phyloP scores from a whole-genome alignment of 306 rosid genomes.

The Rosa persica region DNA sequence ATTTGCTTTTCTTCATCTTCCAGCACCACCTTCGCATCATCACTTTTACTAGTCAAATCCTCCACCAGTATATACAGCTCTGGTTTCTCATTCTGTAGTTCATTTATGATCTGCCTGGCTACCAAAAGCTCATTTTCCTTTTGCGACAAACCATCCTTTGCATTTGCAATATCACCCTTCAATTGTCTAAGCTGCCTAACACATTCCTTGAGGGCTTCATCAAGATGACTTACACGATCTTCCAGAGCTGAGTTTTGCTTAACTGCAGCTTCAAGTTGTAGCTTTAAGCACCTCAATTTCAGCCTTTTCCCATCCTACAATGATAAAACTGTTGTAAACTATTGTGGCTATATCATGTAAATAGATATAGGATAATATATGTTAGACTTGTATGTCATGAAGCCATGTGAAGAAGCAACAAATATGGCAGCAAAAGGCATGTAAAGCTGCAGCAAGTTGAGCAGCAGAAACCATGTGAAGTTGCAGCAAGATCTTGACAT shows the following conservation, averaged over 20 bases:
- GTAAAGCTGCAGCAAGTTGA: too few relatives aligned
- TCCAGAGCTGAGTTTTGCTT: slow-evolving; percentile 63
- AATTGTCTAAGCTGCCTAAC: slow-evolving; percentile 84
- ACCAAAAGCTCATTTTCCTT: slow-evolving; percentile 48
- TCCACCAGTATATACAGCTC: slow-evolving; percentile 48
- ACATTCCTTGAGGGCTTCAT: slow-evolving; percentile 93
- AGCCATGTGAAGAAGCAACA: too few relatives aligned
- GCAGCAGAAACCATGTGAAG: too few relatives aligned
- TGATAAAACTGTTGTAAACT: too few relatives aligned
- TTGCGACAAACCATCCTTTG: slow-evolving; percentile 39
- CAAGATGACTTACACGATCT: slow-evolving; percentile 81
- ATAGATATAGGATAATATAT: too few relatives aligned
- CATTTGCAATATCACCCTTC: slow-evolving; percentile 38
- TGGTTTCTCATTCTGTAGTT: slow-evolving; percentile 44
- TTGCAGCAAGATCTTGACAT: too few relatives aligned
- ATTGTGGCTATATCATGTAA: too few relatives aligned
- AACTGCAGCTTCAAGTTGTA: slow-evolving; percentile 59
- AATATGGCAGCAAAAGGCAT: too few relatives aligned
- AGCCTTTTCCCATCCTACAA: slow-evolving; percentile 96
- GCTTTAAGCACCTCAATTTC: slow-evolving; percentile 83
- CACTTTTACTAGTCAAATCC: slow-evolving; percentile 46
- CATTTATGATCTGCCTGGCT: slow-evolving; percentile 43
- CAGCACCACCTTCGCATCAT: slow-evolving; percentile 35
- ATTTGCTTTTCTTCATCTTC: slow-evolving; percentile 46
- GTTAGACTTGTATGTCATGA: too few relatives aligned